These are phyloP conservation scores for Apiospora sp. DNA, from an alignment of 2,329 filamentous ascomycete species.

Conservation along the genomic window DNA sequence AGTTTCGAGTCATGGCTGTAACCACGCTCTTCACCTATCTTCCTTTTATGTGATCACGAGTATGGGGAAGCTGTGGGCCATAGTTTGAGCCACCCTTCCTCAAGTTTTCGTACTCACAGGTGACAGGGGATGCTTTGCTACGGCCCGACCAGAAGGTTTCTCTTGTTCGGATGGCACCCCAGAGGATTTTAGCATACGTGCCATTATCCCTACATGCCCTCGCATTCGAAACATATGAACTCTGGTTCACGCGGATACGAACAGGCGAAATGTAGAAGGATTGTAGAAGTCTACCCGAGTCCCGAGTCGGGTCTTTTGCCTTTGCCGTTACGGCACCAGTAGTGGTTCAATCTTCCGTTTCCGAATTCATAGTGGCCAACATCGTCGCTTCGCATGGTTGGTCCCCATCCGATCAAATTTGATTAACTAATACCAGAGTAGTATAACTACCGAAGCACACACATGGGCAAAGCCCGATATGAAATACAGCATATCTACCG, in stretches of 20 bases:
- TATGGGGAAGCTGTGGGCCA: background rate
- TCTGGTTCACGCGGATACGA: no score
- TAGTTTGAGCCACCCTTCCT: background rate
- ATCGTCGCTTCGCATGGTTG: background rate
- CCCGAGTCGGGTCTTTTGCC: no score
- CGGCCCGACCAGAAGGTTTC: slow-evolving; percentile 3
- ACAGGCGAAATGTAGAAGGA: no score
- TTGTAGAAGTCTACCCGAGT: no score
- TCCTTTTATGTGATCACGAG: background rate
- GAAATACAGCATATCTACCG: background rate
- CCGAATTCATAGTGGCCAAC: background rate
- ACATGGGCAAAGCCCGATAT: background rate
- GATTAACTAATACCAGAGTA: background rate
- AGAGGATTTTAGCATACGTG: background rate
- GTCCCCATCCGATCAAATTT: background rate
- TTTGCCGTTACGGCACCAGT: background rate
- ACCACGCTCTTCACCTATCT: background rate
- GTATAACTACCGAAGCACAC: background rate
- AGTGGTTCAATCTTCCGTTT: background rate
- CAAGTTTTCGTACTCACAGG: background rate
- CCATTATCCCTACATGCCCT: no score
- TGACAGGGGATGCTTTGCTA: background rate
- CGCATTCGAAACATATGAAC: no score
- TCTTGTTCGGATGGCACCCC: background rate
- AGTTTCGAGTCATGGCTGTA: background rate